Conservation (phyloP, 73 alveolate species). For the Urostyla sp. region DNA sequence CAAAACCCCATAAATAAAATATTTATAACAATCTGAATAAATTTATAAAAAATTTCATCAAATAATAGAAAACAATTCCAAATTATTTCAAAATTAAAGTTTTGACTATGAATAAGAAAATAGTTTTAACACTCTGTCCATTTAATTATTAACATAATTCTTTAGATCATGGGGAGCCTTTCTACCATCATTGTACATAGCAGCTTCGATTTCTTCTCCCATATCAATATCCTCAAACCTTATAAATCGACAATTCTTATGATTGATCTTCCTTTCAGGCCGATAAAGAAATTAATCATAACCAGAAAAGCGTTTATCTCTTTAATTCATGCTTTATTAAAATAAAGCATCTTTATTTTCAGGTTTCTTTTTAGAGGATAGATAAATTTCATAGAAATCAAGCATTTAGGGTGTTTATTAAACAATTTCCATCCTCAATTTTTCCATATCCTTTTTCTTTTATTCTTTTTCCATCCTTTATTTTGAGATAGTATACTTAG, state of each 20-base stretch:
- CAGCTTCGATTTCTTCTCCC: slow-evolving; percentile 53
- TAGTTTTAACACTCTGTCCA: slow-evolving; percentile 31
- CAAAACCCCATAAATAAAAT: too few relatives aligned
- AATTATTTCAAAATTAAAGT: too few relatives aligned
- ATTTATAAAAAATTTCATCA: too few relatives aligned
- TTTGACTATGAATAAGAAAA: too few relatives aligned
- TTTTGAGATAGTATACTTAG: too few relatives aligned
- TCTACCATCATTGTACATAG: slow-evolving; percentile 41
- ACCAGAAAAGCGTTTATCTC: slow-evolving; percentile 20
- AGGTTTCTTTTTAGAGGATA: slow-evolving; percentile 1
- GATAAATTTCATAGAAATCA: slow-evolving; percentile 26
- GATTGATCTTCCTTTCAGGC: slow-evolving; percentile 16
- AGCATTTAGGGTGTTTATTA: slow-evolving; percentile 25
- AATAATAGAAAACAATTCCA: too few relatives aligned
- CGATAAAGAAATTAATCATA: slow-evolving; percentile 5
- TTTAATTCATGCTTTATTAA: neutral
- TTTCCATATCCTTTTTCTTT: neutral
- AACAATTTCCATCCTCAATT: slow-evolving; percentile 13
- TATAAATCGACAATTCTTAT: slow-evolving; percentile 27
- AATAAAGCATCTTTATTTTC: neutral
- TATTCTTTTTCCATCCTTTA: neutral
- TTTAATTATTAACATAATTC: slow-evolving; percentile 23
- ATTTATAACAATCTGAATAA: too few relatives aligned
- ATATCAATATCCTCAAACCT: slow-evolving; percentile 47
- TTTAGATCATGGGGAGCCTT: slow-evolving; percentile 29